These are phyloP conservation scores for Ceratocystis huliohia DNA, from an alignment of 2,329 filamentous ascomycete genomes.

Conservation along the genomic window DNA sequence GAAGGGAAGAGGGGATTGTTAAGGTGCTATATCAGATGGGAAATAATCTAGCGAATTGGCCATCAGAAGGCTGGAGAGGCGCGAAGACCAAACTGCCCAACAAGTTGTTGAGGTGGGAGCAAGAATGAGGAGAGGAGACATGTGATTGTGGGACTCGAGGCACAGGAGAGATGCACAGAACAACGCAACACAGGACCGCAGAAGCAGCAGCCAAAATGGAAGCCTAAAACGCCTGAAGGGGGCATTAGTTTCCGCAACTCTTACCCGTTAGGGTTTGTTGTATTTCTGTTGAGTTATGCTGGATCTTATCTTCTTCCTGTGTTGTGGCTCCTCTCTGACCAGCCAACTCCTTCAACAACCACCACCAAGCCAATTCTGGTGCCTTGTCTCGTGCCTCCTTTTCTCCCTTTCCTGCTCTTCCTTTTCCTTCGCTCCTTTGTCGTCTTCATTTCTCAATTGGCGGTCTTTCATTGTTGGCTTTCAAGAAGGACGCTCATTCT, in stretches of 20 bases:
- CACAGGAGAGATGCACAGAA: neutral
- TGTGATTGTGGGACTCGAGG: neutral
- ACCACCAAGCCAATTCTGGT: constrained; percentile 5
- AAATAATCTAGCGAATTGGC: neutral
- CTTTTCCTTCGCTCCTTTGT: neutral
- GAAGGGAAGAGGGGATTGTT: neutral
- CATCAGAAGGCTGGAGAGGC: neutral
- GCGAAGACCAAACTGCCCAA: neutral
- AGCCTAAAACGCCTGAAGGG: neutral
- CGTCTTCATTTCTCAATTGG: neutral
- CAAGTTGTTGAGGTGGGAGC: neutral
- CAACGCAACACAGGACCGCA: neutral
- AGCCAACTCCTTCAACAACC: neutral
- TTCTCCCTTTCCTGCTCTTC: neutral
- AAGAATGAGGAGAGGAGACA: neutral
- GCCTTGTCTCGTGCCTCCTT: constrained; percentile 8
- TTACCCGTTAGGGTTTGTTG: neutral
- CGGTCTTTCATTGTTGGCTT: neutral
- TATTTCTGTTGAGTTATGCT: neutral
- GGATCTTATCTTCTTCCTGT: neutral
- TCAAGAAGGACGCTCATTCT: neutral
- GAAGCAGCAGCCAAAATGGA: neutral
- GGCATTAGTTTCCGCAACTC: neutral
- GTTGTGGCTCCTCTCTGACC: no score
- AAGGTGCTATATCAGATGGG: neutral